These are phyloP conservation scores for Chimonanthus salicifolius DNA, from an alignment of 164 flowering plant species.

Conservation along the genomic window DNA sequence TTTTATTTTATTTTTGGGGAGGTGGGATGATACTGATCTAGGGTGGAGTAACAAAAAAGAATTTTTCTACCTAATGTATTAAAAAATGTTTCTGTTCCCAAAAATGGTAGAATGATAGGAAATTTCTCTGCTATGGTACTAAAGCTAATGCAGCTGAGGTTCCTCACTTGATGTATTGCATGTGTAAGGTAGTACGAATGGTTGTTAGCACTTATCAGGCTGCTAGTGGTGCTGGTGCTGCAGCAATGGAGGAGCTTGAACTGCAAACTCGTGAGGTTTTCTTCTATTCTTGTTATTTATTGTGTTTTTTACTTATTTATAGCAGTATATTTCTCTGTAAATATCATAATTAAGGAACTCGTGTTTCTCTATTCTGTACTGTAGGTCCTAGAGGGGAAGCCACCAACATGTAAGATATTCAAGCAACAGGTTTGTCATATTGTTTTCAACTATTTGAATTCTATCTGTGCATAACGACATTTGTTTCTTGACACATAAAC, in stretches of 20 bases:
- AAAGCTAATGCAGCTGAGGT: background rate
- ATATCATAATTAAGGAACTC: background rate
- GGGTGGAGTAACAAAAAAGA: no score
- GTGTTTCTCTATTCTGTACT: background rate
- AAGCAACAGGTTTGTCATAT: constrained; percentile 60
- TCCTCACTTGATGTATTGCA: background rate
- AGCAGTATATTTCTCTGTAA: background rate
- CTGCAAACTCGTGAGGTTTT: constrained; percentile 94
- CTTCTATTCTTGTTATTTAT: constrained; percentile 1
- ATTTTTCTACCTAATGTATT: no score
- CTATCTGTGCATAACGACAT: background rate
- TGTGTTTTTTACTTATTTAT: background rate
- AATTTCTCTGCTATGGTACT: background rate
- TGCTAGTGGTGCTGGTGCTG: constrained; percentile 99
- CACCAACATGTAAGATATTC: constrained; percentile 91
- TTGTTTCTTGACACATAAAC: background rate
- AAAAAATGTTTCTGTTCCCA: no score
- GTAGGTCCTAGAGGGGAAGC: constrained; percentile 84
- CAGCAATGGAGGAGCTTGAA: constrained; percentile 98
- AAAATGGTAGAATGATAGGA: background rate
- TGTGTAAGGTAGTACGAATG: constrained; percentile 73
- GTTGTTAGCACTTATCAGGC: constrained; percentile 99
- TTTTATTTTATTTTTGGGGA: no score
- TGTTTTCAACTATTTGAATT: background rate
- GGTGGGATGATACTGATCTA: no score